Conservation (phyloP, 2,329 filamentous ascomycete species). For the Aspergillus unguis region DNA sequence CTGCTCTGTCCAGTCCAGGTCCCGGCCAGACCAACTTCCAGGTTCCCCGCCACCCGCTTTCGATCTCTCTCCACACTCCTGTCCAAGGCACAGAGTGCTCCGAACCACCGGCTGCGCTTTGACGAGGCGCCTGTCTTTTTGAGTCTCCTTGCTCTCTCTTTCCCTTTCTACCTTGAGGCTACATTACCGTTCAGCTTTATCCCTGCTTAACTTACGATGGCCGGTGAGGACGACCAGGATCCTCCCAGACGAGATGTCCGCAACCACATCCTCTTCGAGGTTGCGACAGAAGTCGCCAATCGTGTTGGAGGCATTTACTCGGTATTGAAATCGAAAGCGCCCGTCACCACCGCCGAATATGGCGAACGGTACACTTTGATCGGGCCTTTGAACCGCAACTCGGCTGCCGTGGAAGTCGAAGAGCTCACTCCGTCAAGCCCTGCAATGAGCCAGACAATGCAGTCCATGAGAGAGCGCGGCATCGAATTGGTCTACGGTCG, state of each 20-base stretch:
- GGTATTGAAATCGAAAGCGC: conserved; percentile 97
- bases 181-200: neutral
- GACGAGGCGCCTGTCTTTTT: neutral
- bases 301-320: conserved; percentile 99
- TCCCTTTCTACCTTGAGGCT: neutral
- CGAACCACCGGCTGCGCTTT: neutral
- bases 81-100: neutral
- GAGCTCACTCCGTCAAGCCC: conserved; percentile 79
- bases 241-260: conserved; percentile 67
- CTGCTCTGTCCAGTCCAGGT: neutral
- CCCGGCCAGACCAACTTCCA: neutral
- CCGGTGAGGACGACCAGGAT: conserved; percentile 54
- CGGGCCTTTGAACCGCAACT: conserved; percentile 86
- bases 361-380: conserved; percentile 94
- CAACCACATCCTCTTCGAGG: conserved; percentile 94
- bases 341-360: conserved; percentile 97
- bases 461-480: conserved; percentile 88
- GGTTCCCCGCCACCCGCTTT: conserved; percentile 13
- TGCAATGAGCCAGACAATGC: conserved; percentile 76
- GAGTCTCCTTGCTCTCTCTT: neutral
- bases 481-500: conserved; percentile 88
- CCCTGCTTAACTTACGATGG: conserved; percentile 9
- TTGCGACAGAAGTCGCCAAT: conserved; percentile 96
- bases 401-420: conserved; percentile 97
- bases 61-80: conserved; percentile 7